Base-by-base conservation (phyloP, 192 early-diverging fungal species). In the Linnemannia zychae region DNA sequence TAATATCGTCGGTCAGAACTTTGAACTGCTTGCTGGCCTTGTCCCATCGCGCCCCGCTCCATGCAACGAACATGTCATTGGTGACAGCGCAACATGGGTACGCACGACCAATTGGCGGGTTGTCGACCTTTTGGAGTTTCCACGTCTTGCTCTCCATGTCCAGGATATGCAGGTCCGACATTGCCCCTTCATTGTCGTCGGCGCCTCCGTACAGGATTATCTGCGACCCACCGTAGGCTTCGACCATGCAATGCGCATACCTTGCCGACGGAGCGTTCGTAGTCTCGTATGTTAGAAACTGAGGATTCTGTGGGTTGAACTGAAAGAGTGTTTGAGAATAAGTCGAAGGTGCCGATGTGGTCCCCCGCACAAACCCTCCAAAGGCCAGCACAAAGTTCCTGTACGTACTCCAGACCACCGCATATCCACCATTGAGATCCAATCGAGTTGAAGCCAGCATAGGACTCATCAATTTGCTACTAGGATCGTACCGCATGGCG, bases 141-240 rank as follows among this genome's bases (percentile, higher is more conserved):
- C 81, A 82, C 0, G 44, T 49, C 71, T 77, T 28, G 31, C 48
- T 77, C 5, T 20, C 71, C 1, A 73, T 20, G 22, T 82, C 81
- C 12, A 77, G 22, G 49, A 73, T 47, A 24, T 82, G 77, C 37
- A 82, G 67, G 16, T 72, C 81, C 28, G 71, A 16, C 20, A 65
- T 7, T 1, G 36, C 34, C 5, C 57, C 31, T 11, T 22, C 36
- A 20, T 40, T 1, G 15, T 11, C 5, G 36, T 37, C 34, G 38
- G 20, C n/a, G 1, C 81, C 81, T 13, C 75, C 81, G 65, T 77
- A 82, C 20, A 82, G 70, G 28, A 82, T 49, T 17, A 73, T 67
- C 48, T 82, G 76, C 7, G 74, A 37, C 28, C 75, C 80, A 24
- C 37, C 28, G 38, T 71, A 60, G 24, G 40, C 73, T 0, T 69